Percentiles rank a stretch among this genome's conserved stretches.
These are phyloP conservation scores for Trichophyton schoenleinii DNA, from an alignment of 2,329 filamentous ascomycete species.

Conservation along the genomic window DNA sequence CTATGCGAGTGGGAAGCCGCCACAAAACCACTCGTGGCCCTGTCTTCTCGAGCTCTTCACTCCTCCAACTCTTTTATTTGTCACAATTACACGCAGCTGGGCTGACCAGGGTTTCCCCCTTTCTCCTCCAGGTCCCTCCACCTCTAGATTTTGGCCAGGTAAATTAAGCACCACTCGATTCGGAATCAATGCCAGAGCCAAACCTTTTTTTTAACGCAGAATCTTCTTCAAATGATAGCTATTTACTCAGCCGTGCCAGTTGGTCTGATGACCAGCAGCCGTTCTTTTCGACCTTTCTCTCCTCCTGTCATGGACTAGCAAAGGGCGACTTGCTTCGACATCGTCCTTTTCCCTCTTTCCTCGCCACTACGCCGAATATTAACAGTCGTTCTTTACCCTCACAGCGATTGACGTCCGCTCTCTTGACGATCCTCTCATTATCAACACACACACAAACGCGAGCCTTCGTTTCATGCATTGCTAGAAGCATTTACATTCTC, in stretches of 20 bases:
- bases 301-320: background rate
- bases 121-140: background rate
- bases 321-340: background rate
- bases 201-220: background rate
- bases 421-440: slow-evolving; percentile 4
- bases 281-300: slow-evolving; percentile 10
- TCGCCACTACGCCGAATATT: background rate
- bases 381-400: background rate
- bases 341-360: too few species aligned
- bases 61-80: background rate
- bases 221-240: background rate
- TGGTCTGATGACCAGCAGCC: slow-evolving; percentile 12
- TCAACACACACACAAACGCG: background rate
- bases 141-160: background rate
- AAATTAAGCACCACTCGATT: background rate
- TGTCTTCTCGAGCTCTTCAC: background rate
- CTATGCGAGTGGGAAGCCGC: background rate
- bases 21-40: background rate
- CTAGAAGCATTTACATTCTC: slow-evolving; percentile 4
- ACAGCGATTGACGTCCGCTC: slow-evolving; percentile 6
- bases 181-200: background rate
- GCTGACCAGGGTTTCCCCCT: background rate
- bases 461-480: background rate
- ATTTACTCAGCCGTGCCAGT: background rate
- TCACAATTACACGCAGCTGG: background rate